A percentile compares a stretch with the other conserved stretches of the same genome.
phyloP scores from a whole-genome alignment of 1,139 yeast genomes.

The Yamadazyma atlantica region DNA sequence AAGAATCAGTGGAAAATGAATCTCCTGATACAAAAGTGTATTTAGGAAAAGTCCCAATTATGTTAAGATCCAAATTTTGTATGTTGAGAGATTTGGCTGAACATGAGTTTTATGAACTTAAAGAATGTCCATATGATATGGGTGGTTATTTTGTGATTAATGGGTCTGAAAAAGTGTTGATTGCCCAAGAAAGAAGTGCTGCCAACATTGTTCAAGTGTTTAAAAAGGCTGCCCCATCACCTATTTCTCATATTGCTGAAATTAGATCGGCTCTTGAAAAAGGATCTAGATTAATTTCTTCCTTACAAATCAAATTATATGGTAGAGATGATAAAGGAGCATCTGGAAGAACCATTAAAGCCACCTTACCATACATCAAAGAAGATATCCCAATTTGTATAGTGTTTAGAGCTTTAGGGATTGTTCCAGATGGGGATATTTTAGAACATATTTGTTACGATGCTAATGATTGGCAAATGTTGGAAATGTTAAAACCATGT shows the following conservation, averaged over 20 bases:
- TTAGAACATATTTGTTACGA: constrained; percentile 97
- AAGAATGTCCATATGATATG: constrained; percentile 99
- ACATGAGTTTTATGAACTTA: constrained; percentile 89
- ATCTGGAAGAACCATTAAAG: constrained; percentile 81
- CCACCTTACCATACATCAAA: constrained; percentile 92
- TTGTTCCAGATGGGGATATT: constrained; percentile 98
- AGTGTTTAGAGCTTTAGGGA: constrained; percentile 96
- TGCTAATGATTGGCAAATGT: constrained; percentile 98
- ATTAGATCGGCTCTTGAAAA: constrained; percentile 95
- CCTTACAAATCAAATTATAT: constrained; percentile 89
- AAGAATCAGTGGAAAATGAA: constrained; percentile 54
- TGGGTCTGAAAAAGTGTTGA: constrained; percentile 96
- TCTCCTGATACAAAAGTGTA: constrained; percentile 71
- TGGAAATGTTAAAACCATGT: constrained; percentile 98
- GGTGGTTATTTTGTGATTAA: constrained; percentile 98
- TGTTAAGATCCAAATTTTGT: constrained; percentile 96
- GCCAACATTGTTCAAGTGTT: constrained; percentile 98
- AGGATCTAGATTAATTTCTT: constrained; percentile 91
- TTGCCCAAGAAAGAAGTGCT: constrained; percentile 98
- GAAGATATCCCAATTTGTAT: constrained; percentile 96
- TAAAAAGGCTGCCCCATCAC: constrained; percentile 96
- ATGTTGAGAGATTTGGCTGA: constrained; percentile 90
- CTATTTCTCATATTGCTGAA: constrained; percentile 94
- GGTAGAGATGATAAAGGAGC: constrained; percentile 80
- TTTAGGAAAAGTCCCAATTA: constrained; percentile 96